These are phyloP conservation scores for Hydrangea macrophylla DNA, from an alignment of 148 eudicot genomes.

Conservation along the genomic window DNA sequence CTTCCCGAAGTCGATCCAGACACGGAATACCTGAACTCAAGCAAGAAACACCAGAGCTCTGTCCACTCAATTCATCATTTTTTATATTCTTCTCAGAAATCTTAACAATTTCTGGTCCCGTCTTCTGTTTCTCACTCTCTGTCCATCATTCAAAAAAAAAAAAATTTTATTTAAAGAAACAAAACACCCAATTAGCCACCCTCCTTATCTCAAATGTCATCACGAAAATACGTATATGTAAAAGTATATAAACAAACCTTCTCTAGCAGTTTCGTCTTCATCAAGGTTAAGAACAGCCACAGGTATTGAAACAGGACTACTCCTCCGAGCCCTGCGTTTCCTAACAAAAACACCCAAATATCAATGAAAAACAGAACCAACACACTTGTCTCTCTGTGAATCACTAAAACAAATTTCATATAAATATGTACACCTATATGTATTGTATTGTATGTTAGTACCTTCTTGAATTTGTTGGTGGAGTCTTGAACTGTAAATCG, in stretches of 20 bases:
- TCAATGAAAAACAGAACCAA: no score
- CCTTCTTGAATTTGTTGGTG: constrained; percentile 70
- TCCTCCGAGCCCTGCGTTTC: constrained; percentile 56
- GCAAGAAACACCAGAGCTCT: constrained; percentile 23
- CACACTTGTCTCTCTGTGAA: not conserved
- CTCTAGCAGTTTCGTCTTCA: constrained; percentile 33
- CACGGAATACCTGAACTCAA: constrained; percentile 47
- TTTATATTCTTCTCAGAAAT: constrained; percentile 34
- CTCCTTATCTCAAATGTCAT: not conserved
- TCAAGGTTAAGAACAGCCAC: constrained; percentile 61
- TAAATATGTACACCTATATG: not conserved
- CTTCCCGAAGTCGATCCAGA: constrained; percentile 80
- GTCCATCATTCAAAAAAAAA: constrained; percentile 8
- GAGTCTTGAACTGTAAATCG: constrained; percentile 43
- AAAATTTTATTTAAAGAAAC: constrained; percentile 2
- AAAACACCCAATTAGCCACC: not conserved
- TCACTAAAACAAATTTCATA: not conserved
- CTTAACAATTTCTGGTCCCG: constrained; percentile 16
- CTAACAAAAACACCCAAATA: constrained; percentile 30
- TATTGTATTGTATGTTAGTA: constrained; percentile 3
- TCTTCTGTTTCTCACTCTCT: constrained; percentile 32
- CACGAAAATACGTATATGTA: not conserved
- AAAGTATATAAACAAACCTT: constrained; percentile 17
- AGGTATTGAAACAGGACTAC: constrained; percentile 42
- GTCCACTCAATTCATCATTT: constrained; percentile 24